A percentile compares a stretch with the other conserved stretches of the same genome.
These are phyloP conservation scores for Tolypocladium tundrense DNA, from an alignment of 2,329 filamentous ascomycete species.

Conservation along the genomic window DNA sequence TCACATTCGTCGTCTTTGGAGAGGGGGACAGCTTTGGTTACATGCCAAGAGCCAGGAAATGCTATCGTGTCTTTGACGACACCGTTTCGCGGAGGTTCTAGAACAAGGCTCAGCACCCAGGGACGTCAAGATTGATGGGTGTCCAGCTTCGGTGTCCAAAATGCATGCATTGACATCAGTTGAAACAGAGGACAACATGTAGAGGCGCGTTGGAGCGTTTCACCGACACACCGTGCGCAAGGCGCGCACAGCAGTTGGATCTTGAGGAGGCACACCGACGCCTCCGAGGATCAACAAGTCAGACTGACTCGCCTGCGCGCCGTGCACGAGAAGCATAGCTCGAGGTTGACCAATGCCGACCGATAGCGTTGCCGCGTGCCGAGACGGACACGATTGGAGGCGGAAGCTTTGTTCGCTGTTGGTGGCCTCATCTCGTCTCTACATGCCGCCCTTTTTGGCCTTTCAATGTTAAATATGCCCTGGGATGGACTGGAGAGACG, in stretches of 20 bases:
- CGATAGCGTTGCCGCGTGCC: not conserved
- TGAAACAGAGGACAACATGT: not conserved
- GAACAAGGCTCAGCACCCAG: too few species aligned
- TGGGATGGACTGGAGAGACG: not conserved
- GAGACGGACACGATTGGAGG: not conserved
- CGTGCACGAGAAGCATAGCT: not conserved
- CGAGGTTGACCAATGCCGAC: not conserved
- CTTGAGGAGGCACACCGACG: not conserved
- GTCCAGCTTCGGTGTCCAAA: not conserved
- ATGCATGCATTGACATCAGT: not conserved
- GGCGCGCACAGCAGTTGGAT: not conserved
- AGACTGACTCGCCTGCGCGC: not conserved
- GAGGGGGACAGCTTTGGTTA: too few species aligned
- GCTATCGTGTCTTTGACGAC: too few species aligned
- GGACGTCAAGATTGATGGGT: not conserved
- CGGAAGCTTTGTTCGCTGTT: not conserved
- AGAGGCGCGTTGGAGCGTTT: not conserved
- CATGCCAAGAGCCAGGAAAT: too few species aligned
- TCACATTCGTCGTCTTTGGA: too few species aligned
- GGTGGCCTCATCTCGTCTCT: not conserved
- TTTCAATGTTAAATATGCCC: not conserved
- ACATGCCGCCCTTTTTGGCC: not conserved
- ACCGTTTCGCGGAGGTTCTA: too few species aligned
- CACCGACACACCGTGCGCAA: not conserved
- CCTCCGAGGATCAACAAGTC: not conserved